Conservation (phyloP, 495 filamentous ascomycete species). For the Annulohypoxylon nitens region DNA sequence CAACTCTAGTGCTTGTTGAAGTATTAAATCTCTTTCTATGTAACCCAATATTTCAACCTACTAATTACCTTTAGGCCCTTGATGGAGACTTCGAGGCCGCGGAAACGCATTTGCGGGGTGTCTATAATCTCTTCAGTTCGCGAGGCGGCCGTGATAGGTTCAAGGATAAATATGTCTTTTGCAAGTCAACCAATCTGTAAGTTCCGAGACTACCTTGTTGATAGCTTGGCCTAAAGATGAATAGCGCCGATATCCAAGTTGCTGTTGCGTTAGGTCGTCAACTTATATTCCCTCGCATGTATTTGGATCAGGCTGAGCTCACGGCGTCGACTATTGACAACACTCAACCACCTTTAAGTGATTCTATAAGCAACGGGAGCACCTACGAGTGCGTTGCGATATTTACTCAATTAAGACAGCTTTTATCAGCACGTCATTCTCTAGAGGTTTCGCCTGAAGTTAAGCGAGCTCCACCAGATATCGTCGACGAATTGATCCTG, state of each 20-base stretch:
- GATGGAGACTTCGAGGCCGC: not conserved
- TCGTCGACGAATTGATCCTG: not conserved
- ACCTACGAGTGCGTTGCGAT: not conserved
- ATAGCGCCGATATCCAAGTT: not conserved
- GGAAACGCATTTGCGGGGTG: not conserved
- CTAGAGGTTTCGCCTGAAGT: not conserved
- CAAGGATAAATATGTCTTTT: not conserved
- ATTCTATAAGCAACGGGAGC: not conserved
- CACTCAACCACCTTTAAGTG: not conserved
- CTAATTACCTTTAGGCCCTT: not conserved
- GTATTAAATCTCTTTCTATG: not conserved
- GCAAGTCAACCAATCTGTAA: not conserved
- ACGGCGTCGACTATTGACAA: not conserved
- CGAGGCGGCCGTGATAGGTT: not conserved
- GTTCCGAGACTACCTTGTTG: too few species aligned
- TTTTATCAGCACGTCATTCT: not conserved
- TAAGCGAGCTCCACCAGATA: not conserved
- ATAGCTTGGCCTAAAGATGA: too few species aligned
- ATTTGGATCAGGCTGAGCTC: not conserved
- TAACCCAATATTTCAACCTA: not conserved
- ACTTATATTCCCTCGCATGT: not conserved
- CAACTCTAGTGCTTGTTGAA: not conserved
- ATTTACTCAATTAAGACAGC: not conserved
- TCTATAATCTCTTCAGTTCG: not conserved
- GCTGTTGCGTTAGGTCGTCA: not conserved